Percentiles rank a stretch among this genome's conserved stretches.
phyloP scores from a whole-genome alignment of 192 early-diverging fungal species.

The Phlyctochytrium bullatum region DNA sequence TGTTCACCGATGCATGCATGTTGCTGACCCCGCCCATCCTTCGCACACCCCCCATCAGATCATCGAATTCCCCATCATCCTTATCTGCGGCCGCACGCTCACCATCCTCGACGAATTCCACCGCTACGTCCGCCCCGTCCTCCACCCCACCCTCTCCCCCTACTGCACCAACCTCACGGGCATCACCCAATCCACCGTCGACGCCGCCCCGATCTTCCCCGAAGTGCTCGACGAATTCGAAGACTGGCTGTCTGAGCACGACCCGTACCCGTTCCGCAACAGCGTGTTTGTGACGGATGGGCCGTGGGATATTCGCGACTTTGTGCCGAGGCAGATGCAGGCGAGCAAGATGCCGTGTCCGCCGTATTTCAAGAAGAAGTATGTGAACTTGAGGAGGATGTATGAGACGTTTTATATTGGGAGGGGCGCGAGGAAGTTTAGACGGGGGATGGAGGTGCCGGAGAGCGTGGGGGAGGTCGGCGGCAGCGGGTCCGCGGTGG shows the following conservation, averaged over 20 bases:
- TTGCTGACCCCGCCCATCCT: too few species aligned
- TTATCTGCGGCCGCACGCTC: slow-evolving; percentile 44
- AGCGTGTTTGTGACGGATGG: slow-evolving; percentile 43
- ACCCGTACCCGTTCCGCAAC: too few species aligned
- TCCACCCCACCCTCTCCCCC: slow-evolving; percentile 61
- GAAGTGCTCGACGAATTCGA: slow-evolving; percentile 37
- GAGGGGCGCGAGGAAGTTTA: background rate
- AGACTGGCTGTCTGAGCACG: background rate
- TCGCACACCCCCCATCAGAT: too few species aligned
- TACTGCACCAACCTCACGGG: slow-evolving; percentile 78
- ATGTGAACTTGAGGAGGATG: background rate
- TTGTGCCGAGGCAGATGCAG: slow-evolving; percentile 37
- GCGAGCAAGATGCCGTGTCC: background rate
- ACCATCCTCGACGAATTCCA: slow-evolving; percentile 56
- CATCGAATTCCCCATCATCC: slow-evolving; percentile 81
- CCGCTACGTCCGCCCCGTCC: slow-evolving; percentile 63
- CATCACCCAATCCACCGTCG: slow-evolving; percentile 58
- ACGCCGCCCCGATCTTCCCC: slow-evolving; percentile 46
- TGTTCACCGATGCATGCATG: too few species aligned
- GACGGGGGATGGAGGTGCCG: too few species aligned
- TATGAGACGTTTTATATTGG: background rate
- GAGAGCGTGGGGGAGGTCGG: too few species aligned
- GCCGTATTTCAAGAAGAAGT: background rate
- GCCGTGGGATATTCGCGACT: slow-evolving; percentile 43
- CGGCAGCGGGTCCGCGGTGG: too few species aligned